Conservation (phyloP, 257 asterid genomes). For the Jacaranda mimosifolia region DNA sequence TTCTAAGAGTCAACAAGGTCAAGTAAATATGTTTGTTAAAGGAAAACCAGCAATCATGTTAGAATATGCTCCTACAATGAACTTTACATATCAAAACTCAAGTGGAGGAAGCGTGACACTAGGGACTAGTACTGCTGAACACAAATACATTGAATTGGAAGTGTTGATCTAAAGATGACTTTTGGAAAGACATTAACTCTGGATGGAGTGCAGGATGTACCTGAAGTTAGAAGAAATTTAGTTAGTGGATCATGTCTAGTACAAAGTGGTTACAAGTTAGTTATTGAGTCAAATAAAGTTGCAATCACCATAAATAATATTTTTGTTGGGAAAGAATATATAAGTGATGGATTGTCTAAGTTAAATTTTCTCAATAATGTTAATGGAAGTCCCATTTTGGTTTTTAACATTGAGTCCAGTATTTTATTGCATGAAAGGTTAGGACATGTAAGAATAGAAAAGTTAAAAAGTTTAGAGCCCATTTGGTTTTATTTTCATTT, state of each 20-base stretch:
- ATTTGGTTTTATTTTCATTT: too few species aligned
- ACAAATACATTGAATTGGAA: neutral
- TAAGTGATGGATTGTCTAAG: neutral
- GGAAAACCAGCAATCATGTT: too few species aligned
- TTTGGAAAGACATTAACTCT: too few species aligned
- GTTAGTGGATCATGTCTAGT: too few species aligned
- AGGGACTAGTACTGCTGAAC: neutral
- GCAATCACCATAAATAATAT: neutral
- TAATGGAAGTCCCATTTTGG: too few species aligned
- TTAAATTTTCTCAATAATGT: too few species aligned
- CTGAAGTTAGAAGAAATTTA: too few species aligned
- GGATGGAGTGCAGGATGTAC: too few species aligned
- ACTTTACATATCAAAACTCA: neutral
- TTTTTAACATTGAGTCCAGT: neutral
- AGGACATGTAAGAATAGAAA: neutral
- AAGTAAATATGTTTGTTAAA: too few species aligned
- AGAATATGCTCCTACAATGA: too few species aligned
- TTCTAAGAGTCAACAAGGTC: too few species aligned
- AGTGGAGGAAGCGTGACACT: neutral
- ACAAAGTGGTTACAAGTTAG: too few species aligned
- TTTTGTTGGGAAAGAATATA: neutral
- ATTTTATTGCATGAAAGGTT: neutral
- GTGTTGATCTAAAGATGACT: neutral
- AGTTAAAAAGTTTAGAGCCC: neutral
- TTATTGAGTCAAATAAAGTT: constrained; percentile 4